Percentiles rank a stretch among this genome's conserved stretches.
Conservation (phyloP, 1,284 basidiomycete genomes). For the Earliella scabrosa region DNA sequence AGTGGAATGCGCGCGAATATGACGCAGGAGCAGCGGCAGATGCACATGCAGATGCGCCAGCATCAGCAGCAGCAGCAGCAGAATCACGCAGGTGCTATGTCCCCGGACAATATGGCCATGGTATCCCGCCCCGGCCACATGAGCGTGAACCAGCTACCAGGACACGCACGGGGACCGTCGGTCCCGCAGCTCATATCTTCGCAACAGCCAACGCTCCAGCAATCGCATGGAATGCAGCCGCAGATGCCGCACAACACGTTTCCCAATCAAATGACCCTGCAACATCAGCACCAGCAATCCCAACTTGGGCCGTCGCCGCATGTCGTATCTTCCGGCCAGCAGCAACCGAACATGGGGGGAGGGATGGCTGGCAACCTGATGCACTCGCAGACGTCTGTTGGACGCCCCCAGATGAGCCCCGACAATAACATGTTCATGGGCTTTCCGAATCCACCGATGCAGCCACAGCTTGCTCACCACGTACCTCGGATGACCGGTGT, state of each 20-base stretch:
- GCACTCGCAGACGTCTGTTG: constrained; percentile 34
- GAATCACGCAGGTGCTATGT: constrained; percentile 40
- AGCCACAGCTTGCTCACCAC: constrained; percentile 36
- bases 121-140: constrained; percentile 38
- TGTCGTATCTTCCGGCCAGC: constrained; percentile 23
- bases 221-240: constrained; percentile 44
- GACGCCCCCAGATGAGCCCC: constrained; percentile 46
- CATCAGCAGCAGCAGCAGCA: constrained; percentile 24
- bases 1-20: constrained; percentile 8
- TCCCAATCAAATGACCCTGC: constrained; percentile 45
- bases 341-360: constrained; percentile 21
- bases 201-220: constrained; percentile 48
- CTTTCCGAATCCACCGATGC: constrained; percentile 47
- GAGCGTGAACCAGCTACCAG: constrained; percentile 43
- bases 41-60: constrained; percentile 29
- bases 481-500: constrained; percentile 41
- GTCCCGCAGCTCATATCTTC: constrained; percentile 57
- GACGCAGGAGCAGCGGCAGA: constrained; percentile 26
- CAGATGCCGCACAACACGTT: constrained; percentile 45
- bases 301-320: constrained; percentile 28
- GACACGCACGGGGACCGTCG: constrained; percentile 47
- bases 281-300: constrained; percentile 32
- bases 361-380: constrained; percentile 26
- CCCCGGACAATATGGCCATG: constrained; percentile 47
- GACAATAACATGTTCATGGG: constrained; percentile 50